phyloP scores from a whole-genome alignment of 495 filamentous ascomycete genomes.

The Podospora comata region DNA sequence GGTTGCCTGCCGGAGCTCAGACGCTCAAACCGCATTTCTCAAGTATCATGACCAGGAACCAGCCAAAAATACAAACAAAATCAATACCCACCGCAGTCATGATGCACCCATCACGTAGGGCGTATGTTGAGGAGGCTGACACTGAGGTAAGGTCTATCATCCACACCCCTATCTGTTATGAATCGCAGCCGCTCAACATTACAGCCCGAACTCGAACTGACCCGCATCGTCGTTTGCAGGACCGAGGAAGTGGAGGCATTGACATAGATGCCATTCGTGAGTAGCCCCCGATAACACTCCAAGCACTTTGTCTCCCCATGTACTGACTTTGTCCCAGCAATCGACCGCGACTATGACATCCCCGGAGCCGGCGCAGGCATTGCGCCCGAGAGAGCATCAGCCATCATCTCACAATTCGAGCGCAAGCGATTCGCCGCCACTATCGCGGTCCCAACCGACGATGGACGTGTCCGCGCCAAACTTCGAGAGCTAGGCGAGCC shows the following conservation, averaged over 20 bases:
- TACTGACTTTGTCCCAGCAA: slow-evolving; percentile 47
- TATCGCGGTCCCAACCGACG: slow-evolving; percentile 93
- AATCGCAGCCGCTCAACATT: slow-evolving; percentile 34
- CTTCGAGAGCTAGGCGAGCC: slow-evolving; percentile 85
- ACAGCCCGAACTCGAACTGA: slow-evolving; percentile 34
- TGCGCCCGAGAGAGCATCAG: slow-evolving; percentile 82
- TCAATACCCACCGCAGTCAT: slow-evolving; percentile 29
- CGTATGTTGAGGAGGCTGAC: slow-evolving; percentile 87
- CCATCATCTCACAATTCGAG: slow-evolving; percentile 83
- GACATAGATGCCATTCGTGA: slow-evolving; percentile 77
- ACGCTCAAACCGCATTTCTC: background rate
- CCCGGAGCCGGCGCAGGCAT: slow-evolving; percentile 69
- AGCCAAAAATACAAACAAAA: background rate
- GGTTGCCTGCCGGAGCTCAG: background rate
- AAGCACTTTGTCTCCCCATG: too few species aligned
- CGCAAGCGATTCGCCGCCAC: slow-evolving; percentile 83
- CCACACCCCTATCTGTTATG: slow-evolving; percentile 18
- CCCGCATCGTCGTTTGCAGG: slow-evolving; percentile 36
- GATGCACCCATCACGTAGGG: slow-evolving; percentile 90
- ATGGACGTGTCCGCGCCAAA: slow-evolving; percentile 75
- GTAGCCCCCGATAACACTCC: slow-evolving; percentile 21
- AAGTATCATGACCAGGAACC: background rate
- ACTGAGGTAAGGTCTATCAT: slow-evolving; percentile 59
- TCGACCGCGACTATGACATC: slow-evolving; percentile 83
- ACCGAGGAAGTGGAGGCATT: slow-evolving; percentile 70